Conservation (phyloP, 345 rosid genomes). For the Salix brachista region DNA sequence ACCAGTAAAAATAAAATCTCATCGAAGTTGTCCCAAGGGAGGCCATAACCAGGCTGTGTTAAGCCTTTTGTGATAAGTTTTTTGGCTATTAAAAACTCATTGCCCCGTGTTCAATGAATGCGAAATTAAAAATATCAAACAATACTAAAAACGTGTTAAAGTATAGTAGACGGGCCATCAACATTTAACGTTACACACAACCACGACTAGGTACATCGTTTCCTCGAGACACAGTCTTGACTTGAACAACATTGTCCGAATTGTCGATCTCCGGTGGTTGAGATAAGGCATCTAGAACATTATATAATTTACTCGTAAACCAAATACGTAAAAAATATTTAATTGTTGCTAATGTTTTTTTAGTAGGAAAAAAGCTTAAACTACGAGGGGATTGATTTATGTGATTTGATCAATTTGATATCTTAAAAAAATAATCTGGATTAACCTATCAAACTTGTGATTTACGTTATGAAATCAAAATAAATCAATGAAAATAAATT, state of each 20-base stretch:
- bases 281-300: slow-evolving; percentile 7
- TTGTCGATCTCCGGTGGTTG: slow-evolving; percentile 18
- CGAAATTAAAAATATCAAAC: neutral
- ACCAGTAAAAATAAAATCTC: no score
- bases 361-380: no score
- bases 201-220: slow-evolving; percentile 15
- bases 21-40: neutral
- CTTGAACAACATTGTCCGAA: slow-evolving; percentile 15
- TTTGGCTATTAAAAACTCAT: neutral
- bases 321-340: no score
- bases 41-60: slow-evolving; percentile 2
- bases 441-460: no score
- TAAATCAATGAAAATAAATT: no score
- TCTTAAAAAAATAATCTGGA: no score
- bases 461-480: no score
- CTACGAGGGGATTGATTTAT: no score
- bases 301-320: no score
- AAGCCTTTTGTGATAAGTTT: neutral
- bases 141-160: neutral
- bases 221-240: slow-evolving; percentile 4
- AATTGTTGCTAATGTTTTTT: no score
- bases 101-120: neutral
- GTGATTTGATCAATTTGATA: no score
- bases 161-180: slow-evolving; percentile 8
- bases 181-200: slow-evolving; percentile 8